Conservation (phyloP, 1,284 basidiomycete species). For the Naganishia albida region DNA sequence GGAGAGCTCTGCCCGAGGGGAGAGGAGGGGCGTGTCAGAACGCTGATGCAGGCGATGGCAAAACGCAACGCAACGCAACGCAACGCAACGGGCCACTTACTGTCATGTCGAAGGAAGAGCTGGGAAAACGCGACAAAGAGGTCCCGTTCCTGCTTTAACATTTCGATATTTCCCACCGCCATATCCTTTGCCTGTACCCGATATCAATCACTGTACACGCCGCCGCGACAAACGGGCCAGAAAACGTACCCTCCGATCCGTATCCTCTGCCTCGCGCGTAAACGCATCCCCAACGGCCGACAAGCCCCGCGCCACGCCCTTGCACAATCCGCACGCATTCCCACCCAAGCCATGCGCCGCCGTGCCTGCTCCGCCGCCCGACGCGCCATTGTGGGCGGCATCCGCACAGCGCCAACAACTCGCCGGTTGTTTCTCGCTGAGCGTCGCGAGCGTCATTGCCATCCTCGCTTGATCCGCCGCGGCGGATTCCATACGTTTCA, state of each 20-base stretch:
- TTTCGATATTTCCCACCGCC: constrained; percentile 40
- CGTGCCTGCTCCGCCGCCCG: constrained; percentile 54
- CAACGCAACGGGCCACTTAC: constrained; percentile 15
- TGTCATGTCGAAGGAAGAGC: constrained; percentile 72
- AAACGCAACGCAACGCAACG: neutral
- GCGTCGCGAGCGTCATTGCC: constrained; percentile 75
- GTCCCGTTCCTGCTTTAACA: constrained; percentile 72
- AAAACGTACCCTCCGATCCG: constrained; percentile 77
- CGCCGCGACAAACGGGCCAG: no score
- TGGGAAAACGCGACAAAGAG: constrained; percentile 81
- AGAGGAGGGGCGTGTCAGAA: no score
- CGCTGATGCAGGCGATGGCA: no score
- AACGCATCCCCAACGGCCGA: constrained; percentile 68
- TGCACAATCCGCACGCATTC: constrained; percentile 70
- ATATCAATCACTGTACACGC: constrained; percentile 48
- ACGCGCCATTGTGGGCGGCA: constrained; percentile 48
- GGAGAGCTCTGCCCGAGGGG: constrained; percentile 58
- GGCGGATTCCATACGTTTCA: constrained; percentile 81
- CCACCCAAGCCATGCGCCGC: constrained; percentile 51
- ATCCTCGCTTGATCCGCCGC: constrained; percentile 78
- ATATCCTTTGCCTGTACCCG: constrained; percentile 29
- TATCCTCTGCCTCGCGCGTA: constrained; percentile 71
- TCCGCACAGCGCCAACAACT: constrained; percentile 59
- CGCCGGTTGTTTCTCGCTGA: constrained; percentile 62
- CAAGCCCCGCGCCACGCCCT: constrained; percentile 74